Evolutionary conservation across 768 basidiomycete species (phyloP), one percentile per base, ranked within the genome.

Genomic region (Suillus subluteus): DNA sequence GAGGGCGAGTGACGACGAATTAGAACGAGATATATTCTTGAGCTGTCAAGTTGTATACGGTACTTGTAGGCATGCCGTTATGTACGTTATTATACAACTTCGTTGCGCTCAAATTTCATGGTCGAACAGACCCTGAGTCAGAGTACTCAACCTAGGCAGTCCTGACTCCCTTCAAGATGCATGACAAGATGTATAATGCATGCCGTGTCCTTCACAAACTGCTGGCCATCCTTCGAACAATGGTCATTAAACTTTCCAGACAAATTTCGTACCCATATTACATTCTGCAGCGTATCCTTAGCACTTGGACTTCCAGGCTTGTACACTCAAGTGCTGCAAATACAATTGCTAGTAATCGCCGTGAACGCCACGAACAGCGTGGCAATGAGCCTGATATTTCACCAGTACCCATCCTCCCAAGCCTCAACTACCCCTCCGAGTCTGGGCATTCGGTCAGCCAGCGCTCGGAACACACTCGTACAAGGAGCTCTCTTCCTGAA

Each of bases 91-190:
- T 35, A 38, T 23, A 13, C 56, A 58, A 32, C 32, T 32, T 32
- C 4, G 32, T 32, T 32, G 32, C 32, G 32, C 32, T 32, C 32
- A 32, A 32, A 32, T 32, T 32, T 32, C 32, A 5, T 32, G 32
- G 32, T 2, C 32, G 32, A 32, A 32, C 32, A 32, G 32, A 32
- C 32, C 32, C 32, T 32, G 32, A 5, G 26, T 26, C 4, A 32
- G 32, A 48, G n/a, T n/a, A 48, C 46, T 48, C 52, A 30, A 54
- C 52, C 15, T 38, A 38, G 26, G 30, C 52, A 16, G 15, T 30
- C 52, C n/a, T n/a, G n/a, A n/a, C n/a, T n/a, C n/a, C 4, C 52
- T 54, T 54, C 52, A 54, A 38, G 6, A 58, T 58, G 56, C n/a
- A 58, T 38, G 3, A 38, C 52, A 54, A 38, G 6, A 58, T 58